Conservation (phyloP, 208 protist species). For the Trypanosoma lewisi region DNA sequence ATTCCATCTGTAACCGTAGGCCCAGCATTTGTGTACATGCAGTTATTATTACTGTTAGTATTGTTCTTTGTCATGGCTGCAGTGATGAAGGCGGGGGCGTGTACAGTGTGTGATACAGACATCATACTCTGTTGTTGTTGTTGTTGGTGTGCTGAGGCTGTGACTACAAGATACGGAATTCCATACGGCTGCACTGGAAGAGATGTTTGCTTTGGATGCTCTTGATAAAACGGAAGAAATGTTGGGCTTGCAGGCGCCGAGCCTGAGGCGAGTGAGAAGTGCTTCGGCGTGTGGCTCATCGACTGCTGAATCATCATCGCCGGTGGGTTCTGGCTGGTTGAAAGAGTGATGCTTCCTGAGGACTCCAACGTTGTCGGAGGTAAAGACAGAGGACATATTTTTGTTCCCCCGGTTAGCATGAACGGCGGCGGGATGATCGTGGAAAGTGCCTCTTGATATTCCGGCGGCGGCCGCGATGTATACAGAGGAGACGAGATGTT, state of each 20-base stretch:
- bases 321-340: neutral
- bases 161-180: conserved; percentile 15
- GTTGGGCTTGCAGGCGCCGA: neutral
- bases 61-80: too few relatives aligned
- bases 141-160: neutral
- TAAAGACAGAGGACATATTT: neutral
- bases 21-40: too few relatives aligned
- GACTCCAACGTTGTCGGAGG: neutral
- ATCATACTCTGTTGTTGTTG: conserved; percentile 2
- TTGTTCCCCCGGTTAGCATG: neutral
- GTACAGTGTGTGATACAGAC: neutral
- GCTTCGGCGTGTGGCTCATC: neutral
- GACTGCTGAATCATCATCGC: neutral
- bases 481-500: neutral
- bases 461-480: conserved; percentile 1
- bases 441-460: conserved; percentile 12
- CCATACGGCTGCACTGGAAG: conserved; percentile 5
- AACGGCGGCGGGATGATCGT: neutral
- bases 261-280: neutral
- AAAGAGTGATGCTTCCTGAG: neutral
- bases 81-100: too few relatives aligned
- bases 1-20: too few relatives aligned
- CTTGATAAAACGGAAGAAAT: conserved; percentile 17
- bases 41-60: too few relatives aligned
- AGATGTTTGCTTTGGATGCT: neutral